phyloP scores from a whole-genome alignment of 1,139 yeast genomes.

The Geotrichum klebahnii region DNA sequence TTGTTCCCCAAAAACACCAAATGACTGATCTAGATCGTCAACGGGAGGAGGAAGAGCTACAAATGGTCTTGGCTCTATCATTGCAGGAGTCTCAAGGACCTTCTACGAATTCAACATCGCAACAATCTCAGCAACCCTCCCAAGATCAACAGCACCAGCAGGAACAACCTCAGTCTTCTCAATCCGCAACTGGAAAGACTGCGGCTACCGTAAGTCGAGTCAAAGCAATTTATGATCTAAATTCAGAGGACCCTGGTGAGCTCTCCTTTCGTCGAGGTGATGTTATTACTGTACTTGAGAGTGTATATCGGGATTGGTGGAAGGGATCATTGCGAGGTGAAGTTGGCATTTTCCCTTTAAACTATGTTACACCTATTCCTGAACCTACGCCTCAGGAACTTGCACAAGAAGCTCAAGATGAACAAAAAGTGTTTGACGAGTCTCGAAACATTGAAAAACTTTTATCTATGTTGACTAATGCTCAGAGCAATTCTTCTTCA shows the following conservation, averaged over 20 bases:
- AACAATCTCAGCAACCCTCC: slow-evolving; percentile 14
- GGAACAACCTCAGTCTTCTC: slow-evolving; percentile 14
- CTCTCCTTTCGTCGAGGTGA: slow-evolving; percentile 42
- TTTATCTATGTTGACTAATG: slow-evolving; percentile 53
- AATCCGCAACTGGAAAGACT: slow-evolving; percentile 27
- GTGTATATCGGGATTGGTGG: slow-evolving; percentile 95
- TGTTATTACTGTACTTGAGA: slow-evolving; percentile 73
- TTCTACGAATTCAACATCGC: slow-evolving; percentile 10
- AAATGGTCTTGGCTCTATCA: slow-evolving; percentile 72
- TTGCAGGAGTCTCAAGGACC: slow-evolving; percentile 50
- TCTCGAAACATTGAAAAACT: slow-evolving; percentile 60
- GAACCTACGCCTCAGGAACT: slow-evolving; percentile 59
- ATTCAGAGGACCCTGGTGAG: slow-evolving; percentile 53
- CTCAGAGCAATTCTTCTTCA: slow-evolving; percentile 23
- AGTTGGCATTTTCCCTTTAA: slow-evolving; percentile 88
- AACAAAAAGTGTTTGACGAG: slow-evolving; percentile 47
- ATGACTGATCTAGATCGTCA: slow-evolving; percentile 48
- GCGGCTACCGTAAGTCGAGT: slow-evolving; percentile 58
- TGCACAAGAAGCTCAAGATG: slow-evolving; percentile 43
- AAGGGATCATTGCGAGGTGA: slow-evolving; percentile 78
- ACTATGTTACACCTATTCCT: slow-evolving; percentile 78
- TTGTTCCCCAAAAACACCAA: slow-evolving; percentile 58
- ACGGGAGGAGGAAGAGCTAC: slow-evolving; percentile 76
- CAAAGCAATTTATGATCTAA: slow-evolving; percentile 77
- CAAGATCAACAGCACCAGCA: slow-evolving; percentile 24